Conservation (phyloP, 2,329 filamentous ascomycete genomes). For the Fusarium gaditjirri region DNA sequence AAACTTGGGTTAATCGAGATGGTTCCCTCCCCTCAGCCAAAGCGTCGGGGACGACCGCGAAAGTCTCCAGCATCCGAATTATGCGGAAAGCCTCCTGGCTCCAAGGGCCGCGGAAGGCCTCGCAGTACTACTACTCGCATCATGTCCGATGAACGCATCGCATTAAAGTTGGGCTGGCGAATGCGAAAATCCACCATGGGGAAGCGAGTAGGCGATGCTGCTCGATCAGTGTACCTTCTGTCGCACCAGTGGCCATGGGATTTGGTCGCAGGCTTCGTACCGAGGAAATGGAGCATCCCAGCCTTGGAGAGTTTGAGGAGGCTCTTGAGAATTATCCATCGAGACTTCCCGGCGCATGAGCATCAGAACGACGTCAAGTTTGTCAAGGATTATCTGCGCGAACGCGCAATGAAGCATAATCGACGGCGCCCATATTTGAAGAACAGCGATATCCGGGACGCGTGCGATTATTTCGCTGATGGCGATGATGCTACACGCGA, state of each 20-base stretch:
- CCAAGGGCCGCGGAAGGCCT: not conserved
- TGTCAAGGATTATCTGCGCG: not conserved
- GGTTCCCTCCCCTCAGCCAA: not conserved
- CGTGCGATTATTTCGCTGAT: not conserved
- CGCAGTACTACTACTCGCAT: rapidly evolving
- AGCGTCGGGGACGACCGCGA: not conserved
- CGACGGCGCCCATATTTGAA: not conserved
- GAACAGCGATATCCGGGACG: not conserved
- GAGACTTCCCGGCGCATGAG: not conserved
- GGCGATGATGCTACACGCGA: not conserved
- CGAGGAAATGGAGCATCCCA: not conserved
- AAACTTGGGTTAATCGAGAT: not conserved
- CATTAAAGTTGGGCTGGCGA: not conserved
- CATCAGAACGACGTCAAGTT: not conserved
- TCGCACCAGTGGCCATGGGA: constrained; percentile 11
- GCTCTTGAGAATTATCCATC: not conserved
- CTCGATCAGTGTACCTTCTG: not conserved
- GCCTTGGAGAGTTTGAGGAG: not conserved
- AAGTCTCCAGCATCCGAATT: not conserved
- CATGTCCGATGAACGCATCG: not conserved
- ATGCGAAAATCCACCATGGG: not conserved
- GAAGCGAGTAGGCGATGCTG: not conserved
- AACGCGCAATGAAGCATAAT: not conserved
- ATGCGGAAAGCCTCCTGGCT: not conserved
- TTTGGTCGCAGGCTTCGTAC: not conserved